Conservation (phyloP, 805 yeast species). For the Soucietia sequanensis region DNA sequence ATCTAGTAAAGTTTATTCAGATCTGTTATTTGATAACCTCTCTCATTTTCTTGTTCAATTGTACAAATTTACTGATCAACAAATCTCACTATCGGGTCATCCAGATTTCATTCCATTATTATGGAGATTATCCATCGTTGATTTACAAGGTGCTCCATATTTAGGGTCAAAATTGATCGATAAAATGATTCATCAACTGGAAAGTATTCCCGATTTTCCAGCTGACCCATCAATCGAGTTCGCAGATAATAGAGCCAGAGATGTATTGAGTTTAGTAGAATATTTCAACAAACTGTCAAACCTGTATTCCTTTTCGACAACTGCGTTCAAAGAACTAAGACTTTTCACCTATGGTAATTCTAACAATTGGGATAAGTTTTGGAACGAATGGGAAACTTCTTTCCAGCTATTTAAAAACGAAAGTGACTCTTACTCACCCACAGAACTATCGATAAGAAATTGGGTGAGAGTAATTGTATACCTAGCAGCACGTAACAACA, state of each 20-base stretch:
- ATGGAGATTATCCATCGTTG: slow-evolving; percentile 29
- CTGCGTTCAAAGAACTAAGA: slow-evolving; percentile 30
- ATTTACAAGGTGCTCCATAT: slow-evolving; percentile 6
- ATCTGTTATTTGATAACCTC: slow-evolving; percentile 19
- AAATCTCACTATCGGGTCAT: slow-evolving; percentile 20
- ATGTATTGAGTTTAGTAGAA: slow-evolving; percentile 24
- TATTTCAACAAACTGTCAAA: slow-evolving; percentile 14
- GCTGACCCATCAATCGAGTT: slow-evolving; percentile 10
- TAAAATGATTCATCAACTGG: slow-evolving; percentile 18
- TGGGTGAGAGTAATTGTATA: slow-evolving; percentile 38
- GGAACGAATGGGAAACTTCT: slow-evolving; percentile 36
- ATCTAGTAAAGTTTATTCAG: slow-evolving; percentile 12
- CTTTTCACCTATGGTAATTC: slow-evolving; percentile 39
- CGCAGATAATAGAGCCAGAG: slow-evolving; percentile 30
- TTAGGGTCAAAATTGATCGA: slow-evolving; percentile 26
- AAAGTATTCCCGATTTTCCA: slow-evolving; percentile 4
- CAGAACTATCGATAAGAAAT: slow-evolving; percentile 4
- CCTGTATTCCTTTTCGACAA: slow-evolving; percentile 7
- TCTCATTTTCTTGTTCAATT: slow-evolving; percentile 27
- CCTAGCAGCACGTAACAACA: slow-evolving; percentile 26
- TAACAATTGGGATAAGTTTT: slow-evolving; percentile 36
- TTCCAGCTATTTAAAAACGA: slow-evolving; percentile 9
- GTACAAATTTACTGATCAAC: slow-evolving; percentile 22
- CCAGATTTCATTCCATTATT: slow-evolving; percentile 33
- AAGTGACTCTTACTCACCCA: slow-evolving; percentile 3